Evolutionary conservation across 2,329 filamentous ascomycete species (phyloP).

Genomic region (Nannizziopsis arthrosporioides): DNA sequence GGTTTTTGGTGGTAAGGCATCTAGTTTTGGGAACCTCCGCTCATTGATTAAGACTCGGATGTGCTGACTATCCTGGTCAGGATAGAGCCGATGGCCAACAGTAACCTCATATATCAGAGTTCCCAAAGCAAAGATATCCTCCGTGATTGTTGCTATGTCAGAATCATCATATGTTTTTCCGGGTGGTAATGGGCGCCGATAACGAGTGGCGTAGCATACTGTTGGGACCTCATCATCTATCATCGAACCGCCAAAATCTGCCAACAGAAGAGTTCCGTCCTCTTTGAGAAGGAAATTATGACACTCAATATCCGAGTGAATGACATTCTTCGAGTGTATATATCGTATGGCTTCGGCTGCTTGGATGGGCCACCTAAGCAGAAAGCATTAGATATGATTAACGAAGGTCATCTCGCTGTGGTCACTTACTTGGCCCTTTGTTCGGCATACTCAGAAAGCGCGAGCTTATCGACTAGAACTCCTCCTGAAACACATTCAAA

Average conservation of each 20-base stretch:
- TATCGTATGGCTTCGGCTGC: conserved; percentile 10
- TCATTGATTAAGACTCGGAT: neutral
- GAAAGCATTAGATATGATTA: neutral
- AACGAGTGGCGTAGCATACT: conserved; percentile 4
- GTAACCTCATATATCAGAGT: conserved; percentile 8
- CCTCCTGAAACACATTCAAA: conserved; percentile 8
- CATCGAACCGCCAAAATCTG: conserved; percentile 10
- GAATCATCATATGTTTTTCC: neutral
- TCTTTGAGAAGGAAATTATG: conserved; percentile 10
- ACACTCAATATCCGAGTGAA: conserved; percentile 8
- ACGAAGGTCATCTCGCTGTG: neutral
- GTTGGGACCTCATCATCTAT: conserved; percentile 2
- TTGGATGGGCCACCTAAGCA: conserved; percentile 9
- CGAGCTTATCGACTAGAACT: conserved; percentile 6
- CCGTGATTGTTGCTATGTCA: neutral
- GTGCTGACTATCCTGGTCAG: neutral
- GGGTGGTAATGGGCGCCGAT: neutral
- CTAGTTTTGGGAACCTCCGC: neutral
- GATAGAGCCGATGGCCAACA: conserved; percentile 2
- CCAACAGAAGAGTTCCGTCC: conserved; percentile 2
- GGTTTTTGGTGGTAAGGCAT: neutral
- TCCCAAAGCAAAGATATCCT: conserved; percentile 9
- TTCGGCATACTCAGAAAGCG: conserved; percentile 1
- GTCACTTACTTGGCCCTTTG: conserved; percentile 3
- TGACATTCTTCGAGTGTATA: conserved; percentile 10